These are phyloP conservation scores for Trichoderma virens DNA, from an alignment of 495 filamentous ascomycete genomes.

Conservation along the genomic window DNA sequence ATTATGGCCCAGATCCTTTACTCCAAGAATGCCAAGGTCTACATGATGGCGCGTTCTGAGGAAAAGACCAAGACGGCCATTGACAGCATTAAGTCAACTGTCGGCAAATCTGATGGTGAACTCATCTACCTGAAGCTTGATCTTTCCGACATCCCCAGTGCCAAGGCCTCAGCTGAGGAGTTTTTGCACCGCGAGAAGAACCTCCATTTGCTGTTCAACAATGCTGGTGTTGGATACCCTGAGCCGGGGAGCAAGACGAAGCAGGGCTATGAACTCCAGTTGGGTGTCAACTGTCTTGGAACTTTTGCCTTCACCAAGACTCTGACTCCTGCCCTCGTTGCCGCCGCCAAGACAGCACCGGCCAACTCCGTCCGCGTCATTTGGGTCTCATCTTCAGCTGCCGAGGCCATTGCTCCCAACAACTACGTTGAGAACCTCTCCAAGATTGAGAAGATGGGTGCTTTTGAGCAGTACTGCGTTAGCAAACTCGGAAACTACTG, in stretches of 20 bases:
- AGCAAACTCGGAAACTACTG: slow-evolving; percentile 38
- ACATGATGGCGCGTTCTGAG: slow-evolving; percentile 39
- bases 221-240: slow-evolving; percentile 29
- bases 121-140: slow-evolving; percentile 22
- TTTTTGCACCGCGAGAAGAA: slow-evolving; percentile 16
- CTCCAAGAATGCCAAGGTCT: slow-evolving; percentile 37
- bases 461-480: slow-evolving; percentile 22
- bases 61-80: slow-evolving; percentile 20
- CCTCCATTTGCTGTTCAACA: slow-evolving; percentile 22
- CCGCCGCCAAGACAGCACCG: slow-evolving; percentile 22
- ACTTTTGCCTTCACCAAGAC: slow-evolving; percentile 32
- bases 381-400: slow-evolving; percentile 28
- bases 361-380: slow-evolving; percentile 31
- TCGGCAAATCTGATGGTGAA: slow-evolving; percentile 10
- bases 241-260: slow-evolving; percentile 18
- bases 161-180: slow-evolving; percentile 12
- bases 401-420: slow-evolving; percentile 17
- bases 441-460: slow-evolving; percentile 14
- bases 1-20: slow-evolving; percentile 38
- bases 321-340: slow-evolving; percentile 35
- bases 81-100: slow-evolving; percentile 13
- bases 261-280: slow-evolving; percentile 31
- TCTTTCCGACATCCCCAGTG: slow-evolving; percentile 16
- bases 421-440: slow-evolving; percentile 26
- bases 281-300: slow-evolving; percentile 32